Evolutionary conservation across 345 rosid genomes (phyloP), one percentile per base, ranked within the genome.

Genomic region (Gynandropsis gynandra): DNA sequence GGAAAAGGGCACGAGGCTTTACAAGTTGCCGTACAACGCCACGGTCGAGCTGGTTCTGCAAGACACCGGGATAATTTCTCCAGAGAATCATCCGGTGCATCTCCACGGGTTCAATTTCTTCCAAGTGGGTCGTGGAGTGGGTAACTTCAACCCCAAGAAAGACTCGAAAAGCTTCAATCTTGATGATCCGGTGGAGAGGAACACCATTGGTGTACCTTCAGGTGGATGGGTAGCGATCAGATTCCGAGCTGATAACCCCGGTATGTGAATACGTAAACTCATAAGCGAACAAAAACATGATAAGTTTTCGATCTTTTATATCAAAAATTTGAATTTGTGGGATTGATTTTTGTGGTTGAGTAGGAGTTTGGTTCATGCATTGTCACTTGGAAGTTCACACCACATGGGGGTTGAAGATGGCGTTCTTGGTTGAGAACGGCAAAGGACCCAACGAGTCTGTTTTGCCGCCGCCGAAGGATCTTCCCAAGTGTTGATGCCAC

Each of bases 381-480:
- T 89, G 97, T 51, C 97, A 89, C 77, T 65, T 90, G 69, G 98
- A 90, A 70, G 77, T 87, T 47, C 98, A 92, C 73, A 92, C 98
- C n/a, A 82, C 96, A 35, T 92, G 98, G 98, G 98, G 98, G 50
- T 72, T 92, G 9, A 92, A 85, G 76, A 92, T 92, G 98, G 96
- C 98, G 6, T 92, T 92, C 62, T 63, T 85, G 72, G 99, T 88
- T 68, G 94, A 82, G 35, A 88, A 88, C 36, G 99, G 97, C 19
- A 92, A 81, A 74, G 93, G 90, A 32, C 89, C 83, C 4, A 83
- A 78, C 18, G 58, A 88, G 61, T 88, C 97, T 18, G 70, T 88
- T 56, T 65, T 88, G 47, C 99, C 95, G 33, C 97, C 99, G 46
- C 99, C 99, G 5, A 76, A 63, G 4, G 97, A 92, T 68, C 79